Evolutionary conservation across 805 yeast species (phyloP).

Genomic region (Yarrowia hollandica): DNA sequence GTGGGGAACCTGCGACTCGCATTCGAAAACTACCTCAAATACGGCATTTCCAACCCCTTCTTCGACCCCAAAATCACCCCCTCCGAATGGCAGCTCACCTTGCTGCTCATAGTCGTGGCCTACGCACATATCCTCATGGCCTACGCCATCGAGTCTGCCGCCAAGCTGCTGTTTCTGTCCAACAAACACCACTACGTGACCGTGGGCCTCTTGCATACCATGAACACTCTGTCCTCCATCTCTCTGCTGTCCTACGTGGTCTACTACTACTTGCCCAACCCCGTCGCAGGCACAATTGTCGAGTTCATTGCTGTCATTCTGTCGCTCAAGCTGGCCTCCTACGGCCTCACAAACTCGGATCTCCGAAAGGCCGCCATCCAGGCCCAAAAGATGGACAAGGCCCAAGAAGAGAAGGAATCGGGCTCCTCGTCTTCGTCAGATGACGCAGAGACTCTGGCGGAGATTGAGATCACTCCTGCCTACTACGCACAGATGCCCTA

Average conservation of each 20-base stretch:
- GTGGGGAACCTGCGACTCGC: conserved; percentile 46
- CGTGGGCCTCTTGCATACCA: conserved; percentile 40
- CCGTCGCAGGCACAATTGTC: conserved; percentile 48
- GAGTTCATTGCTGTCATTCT: conserved; percentile 47
- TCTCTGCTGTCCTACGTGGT: conserved; percentile 40
- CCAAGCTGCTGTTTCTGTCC: conserved; percentile 32
- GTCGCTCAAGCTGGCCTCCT: conserved; percentile 47
- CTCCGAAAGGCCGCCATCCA: conserved; percentile 42
- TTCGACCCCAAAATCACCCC: conserved; percentile 39
- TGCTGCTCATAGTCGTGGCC: conserved; percentile 36
- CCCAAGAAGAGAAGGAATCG: conserved; percentile 25
- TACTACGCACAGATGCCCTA: conserved; percentile 42
- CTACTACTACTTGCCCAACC: conserved; percentile 44
- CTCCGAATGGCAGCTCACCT: conserved; percentile 28
- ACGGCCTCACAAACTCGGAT: conserved; percentile 49
- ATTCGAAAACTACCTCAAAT: conserved; percentile 43
- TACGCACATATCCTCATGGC: conserved; percentile 45
- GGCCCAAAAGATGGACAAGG: conserved; percentile 1
- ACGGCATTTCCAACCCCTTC: conserved; percentile 42
- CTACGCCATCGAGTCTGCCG: conserved; percentile 43
- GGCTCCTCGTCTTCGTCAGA: conserved; percentile 15
- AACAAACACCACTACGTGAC: conserved; percentile 37
- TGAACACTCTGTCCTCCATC: conserved; percentile 40
- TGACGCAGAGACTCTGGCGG: conserved; percentile 31
- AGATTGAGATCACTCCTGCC: conserved; percentile 39